Evolutionary conservation across 441 rosid species (phyloP), one percentile per base, ranked within the genome.

Genomic region (Gossypium schwendimanii): DNA sequence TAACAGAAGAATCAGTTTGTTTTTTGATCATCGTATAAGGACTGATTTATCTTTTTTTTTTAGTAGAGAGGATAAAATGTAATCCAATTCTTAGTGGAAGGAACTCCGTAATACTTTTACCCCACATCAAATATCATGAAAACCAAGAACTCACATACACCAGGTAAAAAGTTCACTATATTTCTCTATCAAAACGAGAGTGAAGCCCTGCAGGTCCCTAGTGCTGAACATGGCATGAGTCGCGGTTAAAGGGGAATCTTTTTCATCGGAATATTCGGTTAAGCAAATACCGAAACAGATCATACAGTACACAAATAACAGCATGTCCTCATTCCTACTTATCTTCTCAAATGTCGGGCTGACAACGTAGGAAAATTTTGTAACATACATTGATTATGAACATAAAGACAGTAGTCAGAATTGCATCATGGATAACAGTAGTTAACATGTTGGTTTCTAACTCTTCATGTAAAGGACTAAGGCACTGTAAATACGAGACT

Each of bases 61-160:
- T 4, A 31, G 1, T 31, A 31, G 0, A 31, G 0, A 4, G 0
- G 0, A 4, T 31, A 31, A 4, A 31, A 4, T 31, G 0, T 0
- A 31, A 31, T 31, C 6, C 1, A 4, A 4, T 4, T 31, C 6
- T 31, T 31, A 31, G 1, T 28, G 1, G 0, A 28, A 28, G 1
- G 6, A 4, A 0, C 6, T 3, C 31, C 31, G 4, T 28, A 4
- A 28, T 28, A 3, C 5, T 28, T 28, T 4, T 26, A 26, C 6
- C 7, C 21, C 57, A 52, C 0, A 12, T 57, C n/a, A 23, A 57
- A 11, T 57, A 11, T 23, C 62, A 58, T 49, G 31, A 23, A 14
- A 58, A 58, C n/a, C 31, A 31, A 31, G 33, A 31, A 31, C 61
- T 3, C 31, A 20, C 23, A 11, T 12, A 55, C 33, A 4, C 1